Evolutionary conservation across 2,329 filamentous ascomycete species (phyloP).

Genomic region (Aspergillus unguis): DNA sequence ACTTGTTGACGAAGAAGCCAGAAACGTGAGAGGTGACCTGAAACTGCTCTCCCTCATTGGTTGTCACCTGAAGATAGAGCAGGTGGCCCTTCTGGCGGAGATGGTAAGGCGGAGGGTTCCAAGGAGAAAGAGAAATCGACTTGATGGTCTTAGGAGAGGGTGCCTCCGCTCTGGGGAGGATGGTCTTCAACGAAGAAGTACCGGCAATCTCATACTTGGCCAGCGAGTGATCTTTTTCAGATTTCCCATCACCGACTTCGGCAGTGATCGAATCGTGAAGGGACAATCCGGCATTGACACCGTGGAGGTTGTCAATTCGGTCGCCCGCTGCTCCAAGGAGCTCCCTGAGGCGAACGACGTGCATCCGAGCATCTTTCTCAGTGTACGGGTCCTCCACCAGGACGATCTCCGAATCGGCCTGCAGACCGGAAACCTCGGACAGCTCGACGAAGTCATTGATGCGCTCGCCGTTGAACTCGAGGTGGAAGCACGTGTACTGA

Average conservation of each 20-base stretch:
- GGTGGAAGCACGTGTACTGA: slow-evolving; percentile 98
- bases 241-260: slow-evolving; percentile 43
- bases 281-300: slow-evolving; percentile 78
- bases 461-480: slow-evolving; percentile 81
- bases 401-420: slow-evolving; percentile 70
- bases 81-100: slow-evolving; percentile 88
- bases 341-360: slow-evolving; percentile 85
- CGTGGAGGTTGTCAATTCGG: slow-evolving; percentile 80
- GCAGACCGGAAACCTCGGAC: slow-evolving; percentile 79
- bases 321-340: slow-evolving; percentile 89
- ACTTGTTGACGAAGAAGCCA: slow-evolving; percentile 97
- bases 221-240: slow-evolving; percentile 54
- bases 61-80: slow-evolving; percentile 83
- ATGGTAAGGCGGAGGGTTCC: slow-evolving; percentile 94
- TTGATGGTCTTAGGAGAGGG: slow-evolving; percentile 86
- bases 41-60: slow-evolving; percentile 90
- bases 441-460: slow-evolving; percentile 95
- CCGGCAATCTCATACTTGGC: slow-evolving; percentile 74
- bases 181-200: slow-evolving; percentile 62
- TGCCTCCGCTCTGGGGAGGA: slow-evolving; percentile 66
- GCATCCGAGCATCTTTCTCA: slow-evolving; percentile 95
- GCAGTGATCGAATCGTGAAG: slow-evolving; percentile 73
- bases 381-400: slow-evolving; percentile 95
- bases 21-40: slow-evolving; percentile 92
- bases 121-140: slow-evolving; percentile 79